Evolutionary conservation across 2,329 filamentous ascomycete genomes (phyloP), one percentile per base, ranked within the genome.

Genomic region (Huntiella omanensis): DNA sequence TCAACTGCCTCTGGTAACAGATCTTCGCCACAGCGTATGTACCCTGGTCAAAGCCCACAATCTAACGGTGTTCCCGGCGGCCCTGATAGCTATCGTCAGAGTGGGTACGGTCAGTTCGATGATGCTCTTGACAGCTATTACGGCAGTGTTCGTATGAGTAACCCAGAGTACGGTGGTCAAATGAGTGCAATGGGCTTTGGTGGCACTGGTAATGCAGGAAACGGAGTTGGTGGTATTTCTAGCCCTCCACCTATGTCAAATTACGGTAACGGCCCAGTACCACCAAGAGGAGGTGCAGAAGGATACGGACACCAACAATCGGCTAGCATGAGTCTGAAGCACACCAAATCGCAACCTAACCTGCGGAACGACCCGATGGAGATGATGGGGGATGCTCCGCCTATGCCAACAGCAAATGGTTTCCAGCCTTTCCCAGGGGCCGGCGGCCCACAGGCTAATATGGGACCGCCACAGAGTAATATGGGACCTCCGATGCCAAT

Each of bases 321-420:
- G 50, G 69, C 61, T 46, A 71, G 61, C 53, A 70, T 68, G 16
- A 68, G 73, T 53, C 58, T 78, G 43, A 71, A 66, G 49, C 69
- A 71, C 50, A 73, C 75, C 12, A 77, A 77, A 52, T 83, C 78
- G 8, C 78, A 83, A 55, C 77, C 78, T 28, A 72, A 81, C 55
- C 61, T 81, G 49, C 67, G 73, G 33, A 69, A 75, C 52, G 75
- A 82, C 1, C 85, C 85, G 53, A 16, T 34, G 17, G 83, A 85
- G 55, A 80, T 87, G 70, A 76, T 73, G 2, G 69, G 64, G 19
- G 77, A 83, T 53, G 60, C 77, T 28, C 75, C 77, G 8, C 65
- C 62, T 36, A 62, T 68, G 55, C 69, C 61, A 46, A 40, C 46
- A 15, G 15, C 28, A 19, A 47, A 42, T 33, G 12, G 15, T 6